Conservation (phyloP, 164 flowering plant species). For the Dillenia turbinata region DNA sequence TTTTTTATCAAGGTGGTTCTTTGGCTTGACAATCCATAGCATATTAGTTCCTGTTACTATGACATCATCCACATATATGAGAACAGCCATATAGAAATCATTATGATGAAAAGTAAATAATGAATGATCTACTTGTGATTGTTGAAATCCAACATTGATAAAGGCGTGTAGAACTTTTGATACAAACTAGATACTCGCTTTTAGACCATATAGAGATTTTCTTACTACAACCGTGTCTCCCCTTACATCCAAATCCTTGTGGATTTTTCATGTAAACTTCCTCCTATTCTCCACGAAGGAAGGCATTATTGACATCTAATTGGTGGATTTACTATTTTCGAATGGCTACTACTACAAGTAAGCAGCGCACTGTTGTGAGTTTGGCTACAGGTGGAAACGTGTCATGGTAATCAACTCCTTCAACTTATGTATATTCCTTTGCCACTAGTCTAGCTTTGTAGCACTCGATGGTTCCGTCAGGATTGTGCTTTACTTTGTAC, state of each 20-base stretch:
- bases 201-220: neutral
- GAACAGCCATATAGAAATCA: neutral
- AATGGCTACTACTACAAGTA: too few species aligned
- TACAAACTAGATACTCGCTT: neutral
- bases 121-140: neutral
- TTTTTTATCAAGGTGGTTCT: too few species aligned
- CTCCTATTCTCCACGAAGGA: neutral
- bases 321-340: too few species aligned
- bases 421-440: too few species aligned
- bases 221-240: neutral
- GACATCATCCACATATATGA: neutral
- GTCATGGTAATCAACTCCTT: too few species aligned
- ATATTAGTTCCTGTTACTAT: neutral
- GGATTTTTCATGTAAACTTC: neutral
- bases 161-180: neutral
- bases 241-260: neutral
- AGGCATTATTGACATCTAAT: too few species aligned
- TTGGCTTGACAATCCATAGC: neutral
- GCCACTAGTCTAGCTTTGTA: too few species aligned
- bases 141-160: neutral
- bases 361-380: too few species aligned
- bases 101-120: neutral
- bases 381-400: too few species aligned
- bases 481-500: too few species aligned
- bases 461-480: too few species aligned